These are phyloP conservation scores for Penicillium flavigenum DNA, from an alignment of 495 filamentous ascomycete species.

Conservation along the genomic window DNA sequence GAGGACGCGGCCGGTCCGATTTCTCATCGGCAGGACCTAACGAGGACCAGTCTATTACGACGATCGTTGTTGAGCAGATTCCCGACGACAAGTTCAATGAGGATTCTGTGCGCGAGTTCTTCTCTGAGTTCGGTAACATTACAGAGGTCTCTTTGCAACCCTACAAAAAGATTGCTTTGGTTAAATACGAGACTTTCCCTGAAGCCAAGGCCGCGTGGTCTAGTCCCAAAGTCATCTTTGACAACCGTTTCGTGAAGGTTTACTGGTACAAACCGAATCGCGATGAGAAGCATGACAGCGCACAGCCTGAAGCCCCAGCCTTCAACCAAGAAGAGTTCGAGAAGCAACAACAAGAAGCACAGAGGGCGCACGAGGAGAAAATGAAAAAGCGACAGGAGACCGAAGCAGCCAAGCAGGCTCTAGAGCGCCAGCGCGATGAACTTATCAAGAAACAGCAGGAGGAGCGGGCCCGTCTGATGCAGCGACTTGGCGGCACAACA, in stretches of 20 bases:
- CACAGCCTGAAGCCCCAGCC: slow-evolving; percentile 33
- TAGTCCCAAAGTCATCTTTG: slow-evolving; percentile 92
- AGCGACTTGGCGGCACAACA: slow-evolving; percentile 55
- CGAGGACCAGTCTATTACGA: slow-evolving; percentile 69
- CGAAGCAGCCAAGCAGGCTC: slow-evolving; percentile 65
- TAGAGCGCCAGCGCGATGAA: slow-evolving; percentile 76
- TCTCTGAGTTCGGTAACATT: slow-evolving; percentile 80
- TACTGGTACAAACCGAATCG: slow-evolving; percentile 81
- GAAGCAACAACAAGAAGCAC: slow-evolving; percentile 73
- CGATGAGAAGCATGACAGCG: slow-evolving; percentile 34
- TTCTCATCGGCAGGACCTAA: slow-evolving; percentile 77
- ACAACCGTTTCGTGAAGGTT: slow-evolving; percentile 96
- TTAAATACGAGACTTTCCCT: slow-evolving; percentile 73
- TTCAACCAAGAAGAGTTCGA: slow-evolving; percentile 79
- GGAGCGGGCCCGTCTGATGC: slow-evolving; percentile 69
- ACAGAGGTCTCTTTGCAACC: slow-evolving; percentile 69
- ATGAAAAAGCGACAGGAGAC: slow-evolving; percentile 69
- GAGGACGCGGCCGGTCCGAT: slow-evolving; percentile 58
- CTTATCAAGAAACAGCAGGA: slow-evolving; percentile 71
- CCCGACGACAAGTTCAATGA: slow-evolving; percentile 84
- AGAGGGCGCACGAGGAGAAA: slow-evolving; percentile 77
- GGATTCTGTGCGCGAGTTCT: slow-evolving; percentile 72
- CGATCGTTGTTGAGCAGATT: slow-evolving; percentile 90
- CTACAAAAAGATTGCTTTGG: slow-evolving; percentile 73
- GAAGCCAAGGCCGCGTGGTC: slow-evolving; percentile 80